phyloP scores from a whole-genome alignment of 2,329 filamentous ascomycete species.

The Curvularia eragrostidis region DNA sequence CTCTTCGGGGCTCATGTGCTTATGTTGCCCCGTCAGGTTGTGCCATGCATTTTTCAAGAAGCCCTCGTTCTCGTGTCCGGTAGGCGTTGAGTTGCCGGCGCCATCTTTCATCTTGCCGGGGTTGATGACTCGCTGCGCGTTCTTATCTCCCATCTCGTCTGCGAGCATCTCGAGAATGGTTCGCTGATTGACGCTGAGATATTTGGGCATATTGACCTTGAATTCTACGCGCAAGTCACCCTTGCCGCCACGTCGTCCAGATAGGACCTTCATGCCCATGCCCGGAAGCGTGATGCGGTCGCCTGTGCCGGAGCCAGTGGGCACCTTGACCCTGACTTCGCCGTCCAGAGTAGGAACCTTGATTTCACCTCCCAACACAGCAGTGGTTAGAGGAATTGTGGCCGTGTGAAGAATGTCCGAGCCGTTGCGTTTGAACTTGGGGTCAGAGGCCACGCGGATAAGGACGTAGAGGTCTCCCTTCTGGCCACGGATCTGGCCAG shows the following conservation, averaged over 20 bases:
- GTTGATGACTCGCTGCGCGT: constrained; percentile 91
- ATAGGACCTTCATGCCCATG: constrained; percentile 91
- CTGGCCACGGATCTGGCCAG: constrained; percentile 65
- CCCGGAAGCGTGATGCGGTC: constrained; percentile 88
- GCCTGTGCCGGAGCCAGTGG: constrained; percentile 88
- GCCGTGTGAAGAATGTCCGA: constrained; percentile 94
- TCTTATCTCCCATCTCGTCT: constrained; percentile 93
- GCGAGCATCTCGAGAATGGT: constrained; percentile 95
- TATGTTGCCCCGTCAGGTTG: constrained; percentile 77
- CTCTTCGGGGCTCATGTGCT: constrained; percentile 30
- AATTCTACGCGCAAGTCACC: constrained; percentile 95
- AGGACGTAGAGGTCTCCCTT: constrained; percentile 91
- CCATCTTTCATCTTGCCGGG: constrained; percentile 59
- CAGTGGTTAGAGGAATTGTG: constrained; percentile 88
- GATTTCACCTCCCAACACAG: constrained; percentile 88
- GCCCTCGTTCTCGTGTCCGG: constrained; percentile 76
- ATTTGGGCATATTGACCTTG: constrained; percentile 94
- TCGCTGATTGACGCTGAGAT: constrained; percentile 86
- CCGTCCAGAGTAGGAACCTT: constrained; percentile 89
- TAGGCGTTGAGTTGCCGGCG: constrained; percentile 20
- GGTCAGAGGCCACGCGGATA: constrained; percentile 86
- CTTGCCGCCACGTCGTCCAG: constrained; percentile 62
- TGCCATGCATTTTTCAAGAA: constrained; percentile 96
- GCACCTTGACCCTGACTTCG: constrained; percentile 87
- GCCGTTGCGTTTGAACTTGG: constrained; percentile 85